phyloP scores from a whole-genome alignment of 1,284 basidiomycete genomes.

The Ustilago cynodontis region DNA sequence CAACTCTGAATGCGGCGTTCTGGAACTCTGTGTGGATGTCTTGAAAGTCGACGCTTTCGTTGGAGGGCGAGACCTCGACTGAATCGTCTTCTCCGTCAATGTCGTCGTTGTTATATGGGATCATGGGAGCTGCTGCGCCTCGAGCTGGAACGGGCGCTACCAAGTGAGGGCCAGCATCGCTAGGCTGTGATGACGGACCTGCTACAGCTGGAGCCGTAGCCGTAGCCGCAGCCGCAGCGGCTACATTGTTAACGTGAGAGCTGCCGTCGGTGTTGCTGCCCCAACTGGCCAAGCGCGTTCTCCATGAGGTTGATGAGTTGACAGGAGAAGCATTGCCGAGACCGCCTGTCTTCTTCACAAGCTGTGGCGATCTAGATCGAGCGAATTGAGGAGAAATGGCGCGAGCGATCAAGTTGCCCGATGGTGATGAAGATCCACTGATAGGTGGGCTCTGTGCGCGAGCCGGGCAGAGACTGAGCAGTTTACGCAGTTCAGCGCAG shows the following conservation, averaged over 20 bases:
- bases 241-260: constrained; percentile 14
- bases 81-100: constrained; percentile 16
- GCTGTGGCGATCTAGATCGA: constrained; percentile 26
- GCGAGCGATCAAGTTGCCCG: constrained; percentile 26
- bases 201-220: constrained; percentile 12
- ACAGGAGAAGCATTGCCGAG: constrained; percentile 11
- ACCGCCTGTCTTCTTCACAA: constrained; percentile 3
- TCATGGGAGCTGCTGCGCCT: constrained; percentile 21
- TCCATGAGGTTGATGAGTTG: constrained; percentile 25
- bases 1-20: constrained; percentile 23
- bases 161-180: constrained; percentile 21
- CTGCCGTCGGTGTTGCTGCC: constrained; percentile 14
- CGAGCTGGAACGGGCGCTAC: constrained; percentile 32
- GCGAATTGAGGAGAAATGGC: constrained; percentile 37
- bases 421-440: constrained; percentile 2
- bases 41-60: constrained; percentile 35
- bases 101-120: constrained; percentile 17
- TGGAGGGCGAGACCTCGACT: constrained; percentile 20
- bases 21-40: constrained; percentile 37
- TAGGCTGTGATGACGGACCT: neutral
- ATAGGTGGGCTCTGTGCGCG: constrained; percentile 43
- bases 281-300: constrained; percentile 34
- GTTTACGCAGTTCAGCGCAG: constrained; percentile 40
- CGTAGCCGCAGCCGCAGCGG: constrained; percentile 13
- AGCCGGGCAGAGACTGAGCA: constrained; percentile 34